phyloP scores from a whole-genome alignment of 257 asterid species.

The Solanum peruvianum region DNA sequence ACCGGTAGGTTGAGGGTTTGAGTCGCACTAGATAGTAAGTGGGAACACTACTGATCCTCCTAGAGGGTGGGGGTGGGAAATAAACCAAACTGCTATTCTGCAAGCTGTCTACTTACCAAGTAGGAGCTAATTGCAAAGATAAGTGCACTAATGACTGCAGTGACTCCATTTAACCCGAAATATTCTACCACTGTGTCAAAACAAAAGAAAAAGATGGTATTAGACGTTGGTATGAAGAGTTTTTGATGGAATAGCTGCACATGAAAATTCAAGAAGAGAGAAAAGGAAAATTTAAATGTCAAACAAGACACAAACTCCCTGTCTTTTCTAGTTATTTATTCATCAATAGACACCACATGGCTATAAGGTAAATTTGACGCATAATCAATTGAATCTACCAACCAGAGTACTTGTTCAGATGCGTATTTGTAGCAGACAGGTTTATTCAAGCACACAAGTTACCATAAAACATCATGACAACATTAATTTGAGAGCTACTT shows the following conservation, averaged over 20 bases:
- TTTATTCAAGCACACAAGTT: background rate
- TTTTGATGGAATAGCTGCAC: background rate
- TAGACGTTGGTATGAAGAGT: background rate
- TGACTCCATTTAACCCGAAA: conserved; percentile 40
- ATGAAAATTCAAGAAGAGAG: background rate
- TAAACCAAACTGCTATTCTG: background rate
- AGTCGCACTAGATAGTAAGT: background rate
- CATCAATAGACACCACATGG: background rate
- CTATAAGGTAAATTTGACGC: background rate
- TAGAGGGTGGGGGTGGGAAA: background rate
- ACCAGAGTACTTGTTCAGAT: background rate
- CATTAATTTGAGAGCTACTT: background rate
- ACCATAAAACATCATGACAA: background rate
- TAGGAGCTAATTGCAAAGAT: conserved; percentile 37
- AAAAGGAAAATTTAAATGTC: background rate
- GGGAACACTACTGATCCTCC: background rate
- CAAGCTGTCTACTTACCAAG: conserved; percentile 42
- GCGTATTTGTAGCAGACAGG: background rate
- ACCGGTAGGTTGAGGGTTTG: background rate
- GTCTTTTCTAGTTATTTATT: background rate
- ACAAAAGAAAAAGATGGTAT: background rate
- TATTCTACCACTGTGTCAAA: conserved; percentile 45
- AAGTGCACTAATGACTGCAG: conserved; percentile 31
- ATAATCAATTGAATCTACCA: background rate
- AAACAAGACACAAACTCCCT: background rate